phyloP scores from a whole-genome alignment of 2,329 filamentous ascomycete species.

The Pseudogymnoascus sp. region DNA sequence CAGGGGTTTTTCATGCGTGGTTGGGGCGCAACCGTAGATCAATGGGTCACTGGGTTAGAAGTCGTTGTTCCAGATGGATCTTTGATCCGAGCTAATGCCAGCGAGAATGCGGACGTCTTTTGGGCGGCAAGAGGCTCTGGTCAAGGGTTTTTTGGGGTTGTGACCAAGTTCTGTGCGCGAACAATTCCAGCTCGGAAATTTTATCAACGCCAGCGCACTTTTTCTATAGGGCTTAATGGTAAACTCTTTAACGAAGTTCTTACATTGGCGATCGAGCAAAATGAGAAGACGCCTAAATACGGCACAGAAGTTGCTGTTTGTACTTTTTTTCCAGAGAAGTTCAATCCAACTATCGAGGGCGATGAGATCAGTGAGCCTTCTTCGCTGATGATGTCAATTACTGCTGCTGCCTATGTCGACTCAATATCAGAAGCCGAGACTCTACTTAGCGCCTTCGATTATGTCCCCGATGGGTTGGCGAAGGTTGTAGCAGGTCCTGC shows the following conservation, averaged over 20 bases:
- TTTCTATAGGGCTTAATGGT: no score
- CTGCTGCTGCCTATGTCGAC: constrained; percentile 9
- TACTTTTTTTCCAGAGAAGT: constrained; percentile 10
- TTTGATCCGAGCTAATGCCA: constrained; percentile 18
- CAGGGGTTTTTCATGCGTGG: no score
- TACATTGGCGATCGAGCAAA: constrained; percentile 12
- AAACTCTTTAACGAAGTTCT: constrained; percentile 11
- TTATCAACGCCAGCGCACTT: no score
- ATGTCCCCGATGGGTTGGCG: constrained; percentile 6
- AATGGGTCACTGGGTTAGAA: no score
- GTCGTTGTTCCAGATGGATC: no score
- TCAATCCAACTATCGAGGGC: background rate
- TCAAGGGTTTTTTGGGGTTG: constrained; percentile 23
- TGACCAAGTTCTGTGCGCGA: constrained; percentile 17
- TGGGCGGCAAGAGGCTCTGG: constrained; percentile 33
- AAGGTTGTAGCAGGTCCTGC: background rate
- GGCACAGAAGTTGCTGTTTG: constrained; percentile 10
- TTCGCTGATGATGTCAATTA: background rate
- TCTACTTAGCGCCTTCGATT: constrained; percentile 9
- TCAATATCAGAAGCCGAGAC: constrained; percentile 10
- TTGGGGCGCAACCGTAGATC: no score
- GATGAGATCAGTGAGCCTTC: background rate
- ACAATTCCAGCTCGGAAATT: constrained; percentile 14
- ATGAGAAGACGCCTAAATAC: constrained; percentile 10
- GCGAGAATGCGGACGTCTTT: constrained; percentile 29